Percentiles rank a stretch among this genome's conserved stretches.
Evolutionary conservation across 805 yeast species (phyloP).

Genomic region (Metschnikowia vanudenii): DNA sequence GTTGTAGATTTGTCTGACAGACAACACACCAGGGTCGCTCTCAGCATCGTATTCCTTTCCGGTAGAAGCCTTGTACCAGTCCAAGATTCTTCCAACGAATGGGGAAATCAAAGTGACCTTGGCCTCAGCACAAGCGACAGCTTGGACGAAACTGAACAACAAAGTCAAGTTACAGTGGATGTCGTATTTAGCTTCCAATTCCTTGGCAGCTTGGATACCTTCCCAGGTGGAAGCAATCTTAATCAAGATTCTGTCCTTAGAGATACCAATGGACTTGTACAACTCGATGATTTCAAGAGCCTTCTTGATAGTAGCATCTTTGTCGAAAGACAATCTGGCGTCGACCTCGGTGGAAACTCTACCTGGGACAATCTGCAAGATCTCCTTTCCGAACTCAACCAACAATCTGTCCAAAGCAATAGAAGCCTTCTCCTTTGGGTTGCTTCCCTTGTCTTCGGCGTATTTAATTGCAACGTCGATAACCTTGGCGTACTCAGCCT

Average conservation of each 20-base stretch:
- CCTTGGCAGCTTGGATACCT: slow-evolving; percentile 98
- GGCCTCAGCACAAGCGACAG: slow-evolving; percentile 99
- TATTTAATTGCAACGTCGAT: slow-evolving; percentile 88
- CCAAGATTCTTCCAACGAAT: slow-evolving; percentile 97
- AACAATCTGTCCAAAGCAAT: slow-evolving; percentile 87
- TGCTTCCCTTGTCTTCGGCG: slow-evolving; percentile 65
- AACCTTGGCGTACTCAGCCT: slow-evolving; percentile 82
- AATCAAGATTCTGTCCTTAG: slow-evolving; percentile 87
- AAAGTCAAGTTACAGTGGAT: slow-evolving; percentile 95
- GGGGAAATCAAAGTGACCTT: slow-evolving; percentile 94
- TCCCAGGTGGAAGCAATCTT: slow-evolving; percentile 98
- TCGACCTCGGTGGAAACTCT: slow-evolving; percentile 99
- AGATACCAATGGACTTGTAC: slow-evolving; percentile 81
- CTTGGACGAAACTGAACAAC: slow-evolving; percentile 93
- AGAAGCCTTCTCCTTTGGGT: slow-evolving; percentile 66
- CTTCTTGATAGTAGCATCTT: slow-evolving; percentile 88
- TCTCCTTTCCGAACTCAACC: slow-evolving; percentile 95
- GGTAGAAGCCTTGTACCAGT: slow-evolving; percentile 94
- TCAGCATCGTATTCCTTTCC: slow-evolving; percentile 77
- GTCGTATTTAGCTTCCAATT: slow-evolving; percentile 84
- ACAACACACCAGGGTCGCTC: slow-evolving; percentile 93
- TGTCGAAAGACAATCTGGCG: slow-evolving; percentile 96
- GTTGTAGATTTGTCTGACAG: slow-evolving; percentile 88
- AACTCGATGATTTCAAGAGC: slow-evolving; percentile 87
- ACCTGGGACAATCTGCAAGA: slow-evolving; percentile 94